Base-by-base conservation (phyloP, 2,329 filamentous ascomycete species). In the Colletotrichum shisoi region DNA sequence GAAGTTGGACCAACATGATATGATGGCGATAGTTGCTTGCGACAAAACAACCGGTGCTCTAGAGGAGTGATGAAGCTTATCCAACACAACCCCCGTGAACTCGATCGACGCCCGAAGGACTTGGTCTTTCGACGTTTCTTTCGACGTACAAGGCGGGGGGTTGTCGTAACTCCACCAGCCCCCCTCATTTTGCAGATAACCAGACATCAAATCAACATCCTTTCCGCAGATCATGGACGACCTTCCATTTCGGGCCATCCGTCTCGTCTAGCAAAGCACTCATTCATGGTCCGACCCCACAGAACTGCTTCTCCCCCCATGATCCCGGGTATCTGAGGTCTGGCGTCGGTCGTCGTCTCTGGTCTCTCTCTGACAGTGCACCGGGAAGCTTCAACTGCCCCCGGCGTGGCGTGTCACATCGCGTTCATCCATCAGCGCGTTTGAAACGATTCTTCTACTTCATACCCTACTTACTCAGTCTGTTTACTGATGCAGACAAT, bases 221-320 rank as follows among this genome's bases (percentile, higher is more conserved):
- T 37, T 37, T 45, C 61, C 27, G 61, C 60, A 48, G 60, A 67
- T 67, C 48, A 44, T 45, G 44, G 34, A 49, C 53, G 64, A 64
- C 61, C 60, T 67, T 59, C 64, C 61, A 4, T 42, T 45, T 64
- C 19, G 60, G 48, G 64, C 17, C 48, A 31, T 44, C 15, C 12
- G 15, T 21, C 24, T 52, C n/a, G n/a, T n/a, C n/a, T n/a, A n/a
- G n/a, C n/a, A n/a, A n/a, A 5, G 21, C 37, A 24, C 40, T 42
- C 17, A 19, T 11, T 27, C 12, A 13, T 19, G 44, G 19, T 46
- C 15, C 31, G 24, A 24, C 52, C 42, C 44, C 37, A 40, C 44
- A 27, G 24, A 27, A 27, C 8, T 24, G 21, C 42, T 24, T 8
- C 4, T 37, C 24, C 61, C 64, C 24, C 61, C 64, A 44, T 39